phyloP scores from a whole-genome alignment of 371 early-diverging fungal genomes.

The Mucor sp. region DNA sequence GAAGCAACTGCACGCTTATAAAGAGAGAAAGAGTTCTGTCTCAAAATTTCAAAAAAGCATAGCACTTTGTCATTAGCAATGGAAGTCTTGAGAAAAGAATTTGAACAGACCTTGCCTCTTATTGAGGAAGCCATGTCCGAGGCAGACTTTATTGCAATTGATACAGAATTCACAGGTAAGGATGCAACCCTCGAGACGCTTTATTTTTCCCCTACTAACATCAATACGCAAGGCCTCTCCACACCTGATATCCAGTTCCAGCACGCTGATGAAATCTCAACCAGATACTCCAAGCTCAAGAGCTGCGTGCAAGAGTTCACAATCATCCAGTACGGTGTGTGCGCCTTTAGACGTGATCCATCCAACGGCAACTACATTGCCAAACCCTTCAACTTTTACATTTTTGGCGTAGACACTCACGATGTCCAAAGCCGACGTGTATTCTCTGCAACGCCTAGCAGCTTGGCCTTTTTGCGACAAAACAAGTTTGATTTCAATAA shows the following conservation, averaged over 20 bases:
- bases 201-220: background rate
- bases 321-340: constrained; percentile 81
- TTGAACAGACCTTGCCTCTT: constrained; percentile 54
- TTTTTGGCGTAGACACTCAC: constrained; percentile 65
- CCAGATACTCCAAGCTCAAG: constrained; percentile 64
- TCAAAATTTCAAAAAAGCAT: background rate
- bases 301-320: constrained; percentile 56
- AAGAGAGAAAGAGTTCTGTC: background rate
- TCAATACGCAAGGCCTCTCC: constrained; percentile 21
- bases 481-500: constrained; percentile 87
- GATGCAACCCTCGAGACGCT: background rate
- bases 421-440: constrained; percentile 45
- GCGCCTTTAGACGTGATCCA: constrained; percentile 63
- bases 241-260: constrained; percentile 22
- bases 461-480: constrained; percentile 46
- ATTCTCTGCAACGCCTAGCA: constrained; percentile 67
- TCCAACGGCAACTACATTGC: constrained; percentile 58
- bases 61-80: constrained; percentile 38
- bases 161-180: constrained; percentile 84
- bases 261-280: constrained; percentile 46
- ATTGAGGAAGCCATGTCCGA: constrained; percentile 64
- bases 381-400: constrained; percentile 84
- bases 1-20: background rate
- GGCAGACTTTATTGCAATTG: constrained; percentile 80
- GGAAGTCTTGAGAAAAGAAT: constrained; percentile 74